Evolutionary conservation across 441 rosid species (phyloP).

Genomic region (Populus hybrid): DNA sequence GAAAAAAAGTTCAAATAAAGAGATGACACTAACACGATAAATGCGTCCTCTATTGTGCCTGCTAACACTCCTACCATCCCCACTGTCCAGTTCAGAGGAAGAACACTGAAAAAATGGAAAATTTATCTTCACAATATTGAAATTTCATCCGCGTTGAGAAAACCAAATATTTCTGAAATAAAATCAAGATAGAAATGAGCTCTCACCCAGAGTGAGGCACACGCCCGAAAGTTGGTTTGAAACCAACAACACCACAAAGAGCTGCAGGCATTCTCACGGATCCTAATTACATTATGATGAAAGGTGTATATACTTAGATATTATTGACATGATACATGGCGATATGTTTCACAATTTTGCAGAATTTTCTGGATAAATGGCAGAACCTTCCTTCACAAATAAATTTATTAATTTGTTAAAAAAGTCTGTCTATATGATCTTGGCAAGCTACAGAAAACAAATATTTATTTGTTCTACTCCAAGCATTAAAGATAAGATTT

Average conservation of each 20-base stretch:
- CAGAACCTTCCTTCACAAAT: background rate
- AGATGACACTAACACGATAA: constrained; percentile 39
- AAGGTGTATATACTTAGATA: background rate
- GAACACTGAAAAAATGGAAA: constrained; percentile 43
- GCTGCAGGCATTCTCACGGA: constrained; percentile 83
- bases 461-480: background rate
- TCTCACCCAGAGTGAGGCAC: constrained; percentile 56
- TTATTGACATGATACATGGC: background rate
- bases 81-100: constrained; percentile 76
- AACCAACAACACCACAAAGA: constrained; percentile 73
- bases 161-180: background rate
- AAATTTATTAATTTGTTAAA: background rate
- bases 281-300: constrained; percentile 32
- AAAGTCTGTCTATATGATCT: background rate
- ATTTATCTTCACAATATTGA: background rate
- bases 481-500: no score
- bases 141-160: background rate
- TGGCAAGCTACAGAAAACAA: background rate
- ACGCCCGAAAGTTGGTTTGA: constrained; percentile 70
- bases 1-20: background rate
- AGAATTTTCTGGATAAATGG: background rate
- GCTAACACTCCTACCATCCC: constrained; percentile 78
- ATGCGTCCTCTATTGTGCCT: constrained; percentile 62
- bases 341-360: background rate
- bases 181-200: background rate